These are phyloP conservation scores for Penicillium fuscoglaucum DNA, from an alignment of 2,329 filamentous ascomycete species.

Conservation along the genomic window DNA sequence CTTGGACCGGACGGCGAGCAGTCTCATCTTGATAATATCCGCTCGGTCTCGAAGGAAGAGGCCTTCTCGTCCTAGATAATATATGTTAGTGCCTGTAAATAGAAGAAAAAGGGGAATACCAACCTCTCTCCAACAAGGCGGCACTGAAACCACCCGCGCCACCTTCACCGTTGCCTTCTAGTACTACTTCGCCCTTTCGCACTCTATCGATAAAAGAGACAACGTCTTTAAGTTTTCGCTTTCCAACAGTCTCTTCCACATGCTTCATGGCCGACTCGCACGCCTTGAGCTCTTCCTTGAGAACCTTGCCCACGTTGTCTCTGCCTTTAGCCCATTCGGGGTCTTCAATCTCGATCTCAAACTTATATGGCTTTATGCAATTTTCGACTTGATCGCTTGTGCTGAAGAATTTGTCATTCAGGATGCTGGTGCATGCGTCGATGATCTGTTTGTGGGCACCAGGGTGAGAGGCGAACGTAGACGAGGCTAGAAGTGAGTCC, in stretches of 20 bases:
- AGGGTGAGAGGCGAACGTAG: constrained; percentile 85
- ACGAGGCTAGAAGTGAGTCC: constrained; percentile 73
- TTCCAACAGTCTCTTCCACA: constrained; percentile 75
- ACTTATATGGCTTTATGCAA: constrained; percentile 98
- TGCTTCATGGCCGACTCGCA: constrained; percentile 76
- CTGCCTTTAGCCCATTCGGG: constrained; percentile 83
- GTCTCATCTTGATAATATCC: constrained; percentile 85
- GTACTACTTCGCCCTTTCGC: constrained; percentile 76
- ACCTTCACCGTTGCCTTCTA: constrained; percentile 79
- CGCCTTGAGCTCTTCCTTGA: constrained; percentile 85
- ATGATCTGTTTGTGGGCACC: constrained; percentile 91
- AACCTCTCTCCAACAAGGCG: constrained; percentile 79
- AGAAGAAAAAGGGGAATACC: constrained; percentile 23
- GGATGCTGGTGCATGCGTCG: constrained; percentile 82
- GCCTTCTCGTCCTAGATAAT: constrained; percentile 73
- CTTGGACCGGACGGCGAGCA: constrained; percentile 83
- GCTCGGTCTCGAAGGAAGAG: constrained; percentile 91
- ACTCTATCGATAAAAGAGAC: constrained; percentile 89
- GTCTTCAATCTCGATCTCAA: constrained; percentile 91
- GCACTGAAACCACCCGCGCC: constrained; percentile 94
- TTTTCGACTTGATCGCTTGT: constrained; percentile 98
- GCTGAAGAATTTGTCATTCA: constrained; percentile 93
- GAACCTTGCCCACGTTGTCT: constrained; percentile 73
- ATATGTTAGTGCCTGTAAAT: neutral
- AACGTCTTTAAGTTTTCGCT: constrained; percentile 83